These are phyloP conservation scores for Aotearoamyces nothofagi DNA, from an alignment of 2,329 filamentous ascomycete species.

Conservation along the genomic window DNA sequence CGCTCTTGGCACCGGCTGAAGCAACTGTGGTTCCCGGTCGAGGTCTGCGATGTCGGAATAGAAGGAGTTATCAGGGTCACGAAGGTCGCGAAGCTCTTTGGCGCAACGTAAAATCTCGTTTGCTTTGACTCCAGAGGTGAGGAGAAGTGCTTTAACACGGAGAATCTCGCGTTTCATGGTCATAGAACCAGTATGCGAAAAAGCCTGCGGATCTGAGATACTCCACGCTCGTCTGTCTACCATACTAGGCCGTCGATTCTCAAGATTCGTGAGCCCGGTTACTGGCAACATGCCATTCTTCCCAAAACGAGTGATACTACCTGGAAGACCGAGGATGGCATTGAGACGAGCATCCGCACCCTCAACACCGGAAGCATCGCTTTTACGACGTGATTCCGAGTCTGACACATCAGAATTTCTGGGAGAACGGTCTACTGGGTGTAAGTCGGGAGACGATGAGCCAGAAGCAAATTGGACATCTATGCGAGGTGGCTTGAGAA, in stretches of 20 bases:
- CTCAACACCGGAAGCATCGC: conserved; percentile 10
- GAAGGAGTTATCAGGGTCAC: conserved; percentile 2
- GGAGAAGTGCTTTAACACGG: conserved; percentile 59
- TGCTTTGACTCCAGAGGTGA: conserved; percentile 82
- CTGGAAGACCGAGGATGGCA: conserved; percentile 18
- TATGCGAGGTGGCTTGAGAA: conserved; percentile 32
- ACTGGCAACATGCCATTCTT: conserved; percentile 20
- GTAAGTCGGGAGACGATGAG: conserved; percentile 12
- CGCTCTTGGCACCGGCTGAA: conserved; percentile 10
- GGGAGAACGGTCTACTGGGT: conserved; percentile 2
- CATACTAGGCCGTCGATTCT: conserved; percentile 14
- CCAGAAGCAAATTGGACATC: conserved; percentile 25
- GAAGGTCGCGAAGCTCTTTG: conserved; percentile 13
- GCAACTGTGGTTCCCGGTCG: conserved; percentile 3
- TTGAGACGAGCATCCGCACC: conserved; percentile 18
- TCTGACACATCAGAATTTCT: conserved; percentile 16
- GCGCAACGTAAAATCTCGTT: conserved; percentile 61
- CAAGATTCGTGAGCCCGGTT: conserved; percentile 27
- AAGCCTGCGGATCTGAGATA: conserved; percentile 27
- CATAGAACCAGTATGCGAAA: conserved; percentile 22
- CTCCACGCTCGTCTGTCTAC: conserved; percentile 30
- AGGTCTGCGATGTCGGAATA: conserved; percentile 14
- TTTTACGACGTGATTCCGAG: conserved; percentile 10
- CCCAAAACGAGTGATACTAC: conserved; percentile 9
- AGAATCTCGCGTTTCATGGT: conserved; percentile 62